phyloP scores from a whole-genome alignment of 352 stramenopile genomes.

The Phytophthora pistaciae region DNA sequence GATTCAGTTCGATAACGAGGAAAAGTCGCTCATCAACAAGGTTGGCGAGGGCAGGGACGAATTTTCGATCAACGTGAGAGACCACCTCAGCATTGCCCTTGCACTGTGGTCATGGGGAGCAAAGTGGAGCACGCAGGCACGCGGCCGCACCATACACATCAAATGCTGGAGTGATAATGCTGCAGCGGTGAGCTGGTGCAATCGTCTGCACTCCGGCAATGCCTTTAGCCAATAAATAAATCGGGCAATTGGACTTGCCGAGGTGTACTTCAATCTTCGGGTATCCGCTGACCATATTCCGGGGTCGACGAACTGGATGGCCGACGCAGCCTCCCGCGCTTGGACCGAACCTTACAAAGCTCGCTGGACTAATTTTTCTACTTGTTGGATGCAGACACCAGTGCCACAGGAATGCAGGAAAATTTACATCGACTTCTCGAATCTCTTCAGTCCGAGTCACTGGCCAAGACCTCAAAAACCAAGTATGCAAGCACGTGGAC shows the following conservation, averaged over 20 bases:
- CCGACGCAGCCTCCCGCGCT: conserved; percentile 27
- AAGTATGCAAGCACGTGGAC: neutral
- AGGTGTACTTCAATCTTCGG: conserved; percentile 22
- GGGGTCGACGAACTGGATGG: conserved; percentile 27
- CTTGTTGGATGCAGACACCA: conserved; percentile 9
- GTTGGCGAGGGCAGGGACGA: neutral
- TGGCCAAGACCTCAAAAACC: conserved; percentile 9
- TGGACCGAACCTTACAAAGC: conserved; percentile 13
- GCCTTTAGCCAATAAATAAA: conserved; percentile 41
- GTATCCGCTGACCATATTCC: conserved; percentile 21
- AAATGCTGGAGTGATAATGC: conserved; percentile 33
- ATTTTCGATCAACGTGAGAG: conserved; percentile 2
- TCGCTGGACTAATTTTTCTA: conserved; percentile 20
- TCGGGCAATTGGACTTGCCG: conserved; percentile 17
- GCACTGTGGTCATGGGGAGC: conserved; percentile 2
- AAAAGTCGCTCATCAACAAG: neutral
- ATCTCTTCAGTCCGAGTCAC: conserved; percentile 9
- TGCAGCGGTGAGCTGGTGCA: conserved; percentile 22
- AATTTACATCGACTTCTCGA: conserved; percentile 7
- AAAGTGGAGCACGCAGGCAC: neutral
- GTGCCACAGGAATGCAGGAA: too few species aligned
- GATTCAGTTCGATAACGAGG: conserved; percentile 1
- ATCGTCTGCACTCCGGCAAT: conserved; percentile 20
- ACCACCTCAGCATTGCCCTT: conserved; percentile 6
- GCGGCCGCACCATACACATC: neutral